Conservation (phyloP, 2,329 filamentous ascomycete species). For the Onygenales sp. region DNA sequence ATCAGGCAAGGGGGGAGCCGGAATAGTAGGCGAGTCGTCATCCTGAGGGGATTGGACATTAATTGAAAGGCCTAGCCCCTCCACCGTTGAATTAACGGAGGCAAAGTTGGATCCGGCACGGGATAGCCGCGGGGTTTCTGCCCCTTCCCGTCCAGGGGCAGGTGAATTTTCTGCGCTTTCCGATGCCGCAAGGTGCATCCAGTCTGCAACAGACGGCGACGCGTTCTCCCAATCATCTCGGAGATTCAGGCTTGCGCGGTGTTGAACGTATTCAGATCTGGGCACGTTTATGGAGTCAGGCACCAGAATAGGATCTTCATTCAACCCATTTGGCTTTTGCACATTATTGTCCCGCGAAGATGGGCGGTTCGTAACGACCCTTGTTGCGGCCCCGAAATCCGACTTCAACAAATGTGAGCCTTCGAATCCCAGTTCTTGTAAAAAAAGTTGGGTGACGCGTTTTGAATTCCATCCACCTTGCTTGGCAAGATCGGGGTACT, state of each 20-base stretch:
- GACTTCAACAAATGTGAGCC: constrained; percentile 11
- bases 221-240: constrained; percentile 41
- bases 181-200: constrained; percentile 38
- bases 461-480: constrained; percentile 46
- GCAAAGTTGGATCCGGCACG: constrained; percentile 9
- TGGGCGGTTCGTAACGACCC: constrained; percentile 10
- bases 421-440: constrained; percentile 36
- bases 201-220: constrained; percentile 41
- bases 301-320: constrained; percentile 28
- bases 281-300: constrained; percentile 14
- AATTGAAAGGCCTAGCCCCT: constrained; percentile 36
- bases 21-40: constrained; percentile 17
- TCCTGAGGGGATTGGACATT: constrained; percentile 26
- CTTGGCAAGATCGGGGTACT: constrained; percentile 45
- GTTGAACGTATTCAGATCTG: constrained; percentile 21
- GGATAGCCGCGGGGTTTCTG: constrained; percentile 18
- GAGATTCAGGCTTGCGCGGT: constrained; percentile 34
- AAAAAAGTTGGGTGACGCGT: constrained; percentile 46
- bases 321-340: constrained; percentile 18
- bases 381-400: constrained; percentile 4
- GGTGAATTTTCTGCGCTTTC: constrained; percentile 8
- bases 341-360: not conserved
- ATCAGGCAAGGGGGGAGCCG: constrained; percentile 29
- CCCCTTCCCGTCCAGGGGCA: constrained; percentile 10
- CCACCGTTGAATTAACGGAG: constrained; percentile 20